Conservation (phyloP, 768 basidiomycete species). For the Auriculariales sp. region DNA sequence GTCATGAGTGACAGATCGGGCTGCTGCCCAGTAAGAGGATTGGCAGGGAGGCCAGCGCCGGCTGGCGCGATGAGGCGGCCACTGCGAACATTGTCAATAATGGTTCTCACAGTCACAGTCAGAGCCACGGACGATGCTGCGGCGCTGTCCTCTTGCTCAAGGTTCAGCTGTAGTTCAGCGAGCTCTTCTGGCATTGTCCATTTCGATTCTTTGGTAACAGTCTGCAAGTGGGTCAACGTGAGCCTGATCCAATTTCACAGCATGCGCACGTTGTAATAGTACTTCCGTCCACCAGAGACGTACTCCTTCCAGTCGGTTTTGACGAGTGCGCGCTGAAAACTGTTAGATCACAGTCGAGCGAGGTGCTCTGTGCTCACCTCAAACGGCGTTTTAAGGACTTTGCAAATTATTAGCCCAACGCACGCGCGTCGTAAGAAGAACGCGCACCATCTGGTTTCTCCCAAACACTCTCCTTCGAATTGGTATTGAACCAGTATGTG, state of each 20-base stretch:
- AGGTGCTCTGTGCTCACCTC: conserved; percentile 49
- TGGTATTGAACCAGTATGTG: conserved; percentile 95
- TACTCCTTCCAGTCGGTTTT: conserved; percentile 96
- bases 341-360: conserved; percentile 5
- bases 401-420: background rate
- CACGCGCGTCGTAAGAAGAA: background rate
- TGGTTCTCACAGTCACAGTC: too few species aligned
- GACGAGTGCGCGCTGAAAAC: conserved; percentile 59
- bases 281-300: conserved; percentile 79
- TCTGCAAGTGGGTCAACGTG: conserved; percentile 26
- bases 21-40: conserved; percentile 25
- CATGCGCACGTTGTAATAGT: conserved; percentile 66
- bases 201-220: conserved; percentile 81
- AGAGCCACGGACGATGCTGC: conserved; percentile 23
- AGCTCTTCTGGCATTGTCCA: conserved; percentile 98
- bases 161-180: conserved; percentile 65
- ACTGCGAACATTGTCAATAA: too few species aligned
- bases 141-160: conserved; percentile 55
- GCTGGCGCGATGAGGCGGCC: conserved; percentile 8
- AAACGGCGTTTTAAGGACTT: conserved; percentile 82
- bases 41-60: conserved; percentile 17
- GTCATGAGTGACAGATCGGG: conserved; percentile 23
- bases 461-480: conserved; percentile 86
- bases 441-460: conserved; percentile 86
- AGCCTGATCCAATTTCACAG: background rate